phyloP scores from a whole-genome alignment of 345 rosid genomes.

The Leavenworthia alabamica region DNA sequence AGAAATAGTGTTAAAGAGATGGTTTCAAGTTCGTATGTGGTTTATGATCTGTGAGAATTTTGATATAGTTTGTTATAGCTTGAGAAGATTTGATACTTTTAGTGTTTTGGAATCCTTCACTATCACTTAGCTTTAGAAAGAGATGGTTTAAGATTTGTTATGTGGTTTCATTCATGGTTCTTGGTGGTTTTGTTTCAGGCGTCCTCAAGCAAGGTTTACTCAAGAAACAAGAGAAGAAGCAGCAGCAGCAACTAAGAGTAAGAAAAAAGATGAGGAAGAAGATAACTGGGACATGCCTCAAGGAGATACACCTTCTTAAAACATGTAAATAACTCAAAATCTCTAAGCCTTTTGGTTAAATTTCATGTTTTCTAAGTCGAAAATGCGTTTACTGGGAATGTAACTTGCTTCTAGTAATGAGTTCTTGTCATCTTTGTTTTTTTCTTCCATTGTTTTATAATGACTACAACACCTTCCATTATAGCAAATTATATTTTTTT shows the following conservation, averaged over 20 bases:
- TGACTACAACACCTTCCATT: not conserved
- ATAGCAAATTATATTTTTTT: too few relatives aligned
- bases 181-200: constrained; percentile 34
- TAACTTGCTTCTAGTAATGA: constrained; percentile 19
- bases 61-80: not conserved
- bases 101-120: not conserved
- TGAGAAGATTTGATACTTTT: not conserved
- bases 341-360: too few relatives aligned
- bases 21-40: not conserved
- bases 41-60: not conserved
- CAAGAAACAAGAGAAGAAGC: constrained; percentile 37
- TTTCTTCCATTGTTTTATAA: not conserved
- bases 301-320: constrained; percentile 47
- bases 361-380: too few relatives aligned
- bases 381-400: constrained; percentile 7
- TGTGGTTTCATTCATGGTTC: not conserved
- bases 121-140: not conserved
- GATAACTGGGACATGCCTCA: constrained; percentile 90
- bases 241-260: constrained; percentile 36
- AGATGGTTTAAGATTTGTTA: not conserved
- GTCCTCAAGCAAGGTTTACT: constrained; percentile 35
- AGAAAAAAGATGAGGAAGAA: constrained; percentile 50
- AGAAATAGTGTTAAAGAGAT: not conserved
- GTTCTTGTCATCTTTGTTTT: not conserved
- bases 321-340: constrained; percentile 5